Conservation (phyloP, 1,139 yeast genomes). For the Taiozyma sp. region DNA sequence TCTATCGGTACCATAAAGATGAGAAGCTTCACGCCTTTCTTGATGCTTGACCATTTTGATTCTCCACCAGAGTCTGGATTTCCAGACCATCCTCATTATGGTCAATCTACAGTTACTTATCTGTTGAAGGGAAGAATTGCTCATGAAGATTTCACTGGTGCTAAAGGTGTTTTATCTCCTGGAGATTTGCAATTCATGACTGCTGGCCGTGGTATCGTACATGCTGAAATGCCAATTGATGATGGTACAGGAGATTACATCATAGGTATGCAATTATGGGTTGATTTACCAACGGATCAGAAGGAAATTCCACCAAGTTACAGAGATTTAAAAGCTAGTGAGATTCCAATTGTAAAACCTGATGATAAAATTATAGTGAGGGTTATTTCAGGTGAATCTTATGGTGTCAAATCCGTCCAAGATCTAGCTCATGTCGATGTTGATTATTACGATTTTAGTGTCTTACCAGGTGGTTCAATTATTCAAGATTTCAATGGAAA, state of each 20-base stretch:
- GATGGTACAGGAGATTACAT: slow-evolving; percentile 52
- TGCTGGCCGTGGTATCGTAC: slow-evolving; percentile 87
- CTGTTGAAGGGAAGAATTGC: slow-evolving; percentile 73
- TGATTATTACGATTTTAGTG: slow-evolving; percentile 63
- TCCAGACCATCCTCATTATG: slow-evolving; percentile 92
- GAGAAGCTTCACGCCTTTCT: slow-evolving; percentile 78
- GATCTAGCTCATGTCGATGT: slow-evolving; percentile 86
- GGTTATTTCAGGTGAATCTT: slow-evolving; percentile 74
- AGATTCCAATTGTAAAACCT: slow-evolving; percentile 68
- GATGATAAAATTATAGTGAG: slow-evolving; percentile 63
- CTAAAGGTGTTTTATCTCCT: slow-evolving; percentile 68
- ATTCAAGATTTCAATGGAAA: slow-evolving; percentile 56
- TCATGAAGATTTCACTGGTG: slow-evolving; percentile 90
- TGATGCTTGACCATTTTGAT: slow-evolving; percentile 78
- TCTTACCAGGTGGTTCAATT: slow-evolving; percentile 67
- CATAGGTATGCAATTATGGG: slow-evolving; percentile 87
- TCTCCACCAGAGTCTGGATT: slow-evolving; percentile 68
- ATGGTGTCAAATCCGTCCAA: slow-evolving; percentile 69
- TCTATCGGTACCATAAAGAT: slow-evolving; percentile 67
- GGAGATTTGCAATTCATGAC: slow-evolving; percentile 96
- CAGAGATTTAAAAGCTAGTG: slow-evolving; percentile 68
- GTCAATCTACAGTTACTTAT: slow-evolving; percentile 84
- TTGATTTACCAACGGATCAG: slow-evolving; percentile 70
- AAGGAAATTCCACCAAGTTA: slow-evolving; percentile 75
- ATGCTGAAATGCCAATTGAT: slow-evolving; percentile 80